phyloP scores from a whole-genome alignment of 2,329 filamentous ascomycete species.

The Alternaria metachromatica region DNA sequence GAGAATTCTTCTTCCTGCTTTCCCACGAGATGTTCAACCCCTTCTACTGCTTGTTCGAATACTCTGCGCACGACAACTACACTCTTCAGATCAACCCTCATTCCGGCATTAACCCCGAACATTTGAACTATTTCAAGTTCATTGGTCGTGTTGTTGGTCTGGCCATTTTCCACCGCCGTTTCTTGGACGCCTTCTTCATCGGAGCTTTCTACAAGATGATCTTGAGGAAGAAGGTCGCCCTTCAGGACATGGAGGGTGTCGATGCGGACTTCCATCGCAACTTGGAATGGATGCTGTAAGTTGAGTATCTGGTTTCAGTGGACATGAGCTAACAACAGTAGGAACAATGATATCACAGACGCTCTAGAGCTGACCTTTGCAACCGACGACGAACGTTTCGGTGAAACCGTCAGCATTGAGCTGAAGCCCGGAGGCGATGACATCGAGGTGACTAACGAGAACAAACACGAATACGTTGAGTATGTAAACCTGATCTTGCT shows the following conservation, averaged over 20 bases:
- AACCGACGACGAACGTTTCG: constrained; percentile 96
- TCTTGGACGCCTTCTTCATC: constrained; percentile 98
- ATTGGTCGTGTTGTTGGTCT: constrained; percentile 96
- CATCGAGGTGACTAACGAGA: constrained; percentile 96
- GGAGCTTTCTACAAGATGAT: constrained; percentile 99
- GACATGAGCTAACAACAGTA: constrained; percentile 31
- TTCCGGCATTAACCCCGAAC: constrained; percentile 98
- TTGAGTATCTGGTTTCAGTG: constrained; percentile 6
- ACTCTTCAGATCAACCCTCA: constrained; percentile 99
- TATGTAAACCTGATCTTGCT: constrained; percentile 51
- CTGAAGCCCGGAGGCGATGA: constrained; percentile 88
- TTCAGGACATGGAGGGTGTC: constrained; percentile 98
- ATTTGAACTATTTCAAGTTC: constrained; percentile 99
- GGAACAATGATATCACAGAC: constrained; percentile 93
- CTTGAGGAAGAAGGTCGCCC: constrained; percentile 85
- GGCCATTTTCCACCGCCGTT: constrained; percentile 96
- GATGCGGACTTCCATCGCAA: constrained; percentile 98
- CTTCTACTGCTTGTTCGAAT: constrained; percentile 99
- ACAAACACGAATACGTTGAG: constrained; percentile 99
- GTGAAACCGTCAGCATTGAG: constrained; percentile 91
- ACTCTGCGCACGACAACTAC: constrained; percentile 99
- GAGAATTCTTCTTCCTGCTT: constrained; percentile 98
- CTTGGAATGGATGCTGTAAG: constrained; percentile 88
- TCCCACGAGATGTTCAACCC: constrained; percentile 99
- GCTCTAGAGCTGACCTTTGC: constrained; percentile 96